phyloP scores from a whole-genome alignment of 257 asterid genomes.

The Nicotiana otophora region DNA sequence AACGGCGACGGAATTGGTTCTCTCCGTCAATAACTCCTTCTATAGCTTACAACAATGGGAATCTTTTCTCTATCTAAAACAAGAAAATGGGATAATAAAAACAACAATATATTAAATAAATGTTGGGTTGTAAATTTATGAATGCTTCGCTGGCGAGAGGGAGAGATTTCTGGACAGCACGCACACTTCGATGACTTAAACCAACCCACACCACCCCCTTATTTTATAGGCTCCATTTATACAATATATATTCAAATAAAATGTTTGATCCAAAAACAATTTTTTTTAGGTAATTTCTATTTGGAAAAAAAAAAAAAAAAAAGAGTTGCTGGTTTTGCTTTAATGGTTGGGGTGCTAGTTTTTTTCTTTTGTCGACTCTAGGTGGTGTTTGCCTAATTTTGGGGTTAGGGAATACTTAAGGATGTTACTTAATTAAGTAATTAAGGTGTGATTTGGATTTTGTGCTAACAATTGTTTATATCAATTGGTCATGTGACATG shows the following conservation, averaged over 20 bases:
- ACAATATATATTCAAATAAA: no score
- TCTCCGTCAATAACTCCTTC: no score
- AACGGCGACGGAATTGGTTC: conserved; percentile 6
- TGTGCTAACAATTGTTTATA: background rate
- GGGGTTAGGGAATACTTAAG: background rate
- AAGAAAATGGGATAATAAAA: background rate
- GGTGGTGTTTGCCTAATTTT: background rate
- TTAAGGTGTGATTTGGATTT: background rate
- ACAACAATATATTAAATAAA: background rate
- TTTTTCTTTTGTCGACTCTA: background rate
- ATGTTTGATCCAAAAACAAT: background rate
- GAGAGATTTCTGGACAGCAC: background rate
- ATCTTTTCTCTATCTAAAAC: background rate
- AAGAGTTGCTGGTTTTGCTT: background rate
- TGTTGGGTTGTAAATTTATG: background rate
- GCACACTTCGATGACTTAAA: background rate
- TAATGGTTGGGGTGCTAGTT: background rate
- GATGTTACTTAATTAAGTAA: background rate
- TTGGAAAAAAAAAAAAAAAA: background rate
- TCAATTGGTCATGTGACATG: background rate
- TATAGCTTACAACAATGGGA: background rate
- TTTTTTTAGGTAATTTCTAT: background rate
- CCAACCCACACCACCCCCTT: background rate
- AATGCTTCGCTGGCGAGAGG: conserved; percentile 28
- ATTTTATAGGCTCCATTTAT: background rate